Evolutionary conservation across 805 yeast genomes (phyloP), one percentile per base, ranked within the genome.

Genomic region (Cyberlindnera maritima): DNA sequence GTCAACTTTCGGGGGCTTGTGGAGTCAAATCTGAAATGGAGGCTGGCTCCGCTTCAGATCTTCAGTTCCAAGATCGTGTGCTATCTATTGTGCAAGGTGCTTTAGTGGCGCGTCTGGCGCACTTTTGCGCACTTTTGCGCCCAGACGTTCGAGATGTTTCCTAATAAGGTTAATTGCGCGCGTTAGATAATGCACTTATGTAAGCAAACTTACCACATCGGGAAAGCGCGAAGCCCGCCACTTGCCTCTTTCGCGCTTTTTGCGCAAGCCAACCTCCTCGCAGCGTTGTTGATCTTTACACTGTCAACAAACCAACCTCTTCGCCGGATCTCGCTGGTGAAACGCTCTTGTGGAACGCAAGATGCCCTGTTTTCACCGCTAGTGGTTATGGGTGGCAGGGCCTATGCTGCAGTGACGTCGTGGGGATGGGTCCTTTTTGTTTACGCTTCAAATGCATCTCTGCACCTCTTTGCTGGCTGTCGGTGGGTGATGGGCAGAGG

Each of bases 261-360:
- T 28, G 32, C 37, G 43, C 42, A 25, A 34, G 33, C 44, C 44
- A 41, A 41, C 44, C 44, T 19, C 44, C 44, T 26, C 26, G 43
- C 43, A 33, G 23, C 35, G 6, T 31, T 40, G 43, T 40, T 40
- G 28, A 40, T 15, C 13, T 40, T 40, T 40, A 3, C 10, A 32
- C 12, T 21, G 31, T 40, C 34, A 40, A 40, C 43, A 40, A 40
- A 32, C 43, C 43, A 40, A 40, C 43, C 43, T 20, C 37, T 14
- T 15, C 14, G 17, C 39, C 39, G 11, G 19, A 14, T 14, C 29
- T 21, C 18, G 29, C 18, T 21, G 18, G 18, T 23, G 17, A 13
- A 9, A 9, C 14, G 19, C 12, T 21, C 18, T 10, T 9, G 29
- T 14, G 4, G n/a, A n/a, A 19, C 39, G 23, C 29, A 13, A 9